Percentiles rank a stretch among this genome's conserved stretches.
phyloP scores from a whole-genome alignment of 345 rosid species.

The Citrus maxima region DNA sequence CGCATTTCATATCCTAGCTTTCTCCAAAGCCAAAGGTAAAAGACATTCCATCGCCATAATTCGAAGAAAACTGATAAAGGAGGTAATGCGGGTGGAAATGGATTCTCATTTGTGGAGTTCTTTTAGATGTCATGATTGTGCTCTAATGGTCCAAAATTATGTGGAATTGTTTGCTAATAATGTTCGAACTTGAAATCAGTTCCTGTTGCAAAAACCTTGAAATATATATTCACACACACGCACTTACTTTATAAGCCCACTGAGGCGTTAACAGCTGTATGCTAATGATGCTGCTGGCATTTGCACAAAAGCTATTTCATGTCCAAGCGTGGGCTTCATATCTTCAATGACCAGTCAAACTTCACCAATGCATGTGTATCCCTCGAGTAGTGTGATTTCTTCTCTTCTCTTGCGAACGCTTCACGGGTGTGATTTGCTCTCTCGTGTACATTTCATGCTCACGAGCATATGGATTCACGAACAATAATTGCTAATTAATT shows the following conservation, averaged over 20 bases:
- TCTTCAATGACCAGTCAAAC: constrained; percentile 20
- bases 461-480: neutral
- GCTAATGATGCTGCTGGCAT: constrained; percentile 15
- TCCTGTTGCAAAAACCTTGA: neutral
- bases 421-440: constrained; percentile 2
- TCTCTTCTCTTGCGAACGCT: constrained; percentile 7
- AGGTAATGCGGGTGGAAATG: neutral
- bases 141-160: constrained; percentile 8
- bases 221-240: neutral
- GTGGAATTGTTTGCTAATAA: constrained; percentile 1
- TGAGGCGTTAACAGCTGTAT: constrained; percentile 5
- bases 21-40: constrained; percentile 24
- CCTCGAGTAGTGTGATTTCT: constrained; percentile 15
- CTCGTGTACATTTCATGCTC: constrained; percentile 3
- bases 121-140: neutral
- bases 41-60: constrained; percentile 9
- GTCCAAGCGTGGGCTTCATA: constrained; percentile 9
- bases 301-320: constrained; percentile 16
- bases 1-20: constrained; percentile 12
- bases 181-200: neutral
- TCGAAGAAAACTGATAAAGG: constrained; percentile 3
- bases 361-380: neutral
- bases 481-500: neutral
- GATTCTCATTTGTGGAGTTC: neutral
- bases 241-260: neutral